phyloP scores from a whole-genome alignment of 352 stramenopile genomes.

The Globisporangium emineosum region DNA sequence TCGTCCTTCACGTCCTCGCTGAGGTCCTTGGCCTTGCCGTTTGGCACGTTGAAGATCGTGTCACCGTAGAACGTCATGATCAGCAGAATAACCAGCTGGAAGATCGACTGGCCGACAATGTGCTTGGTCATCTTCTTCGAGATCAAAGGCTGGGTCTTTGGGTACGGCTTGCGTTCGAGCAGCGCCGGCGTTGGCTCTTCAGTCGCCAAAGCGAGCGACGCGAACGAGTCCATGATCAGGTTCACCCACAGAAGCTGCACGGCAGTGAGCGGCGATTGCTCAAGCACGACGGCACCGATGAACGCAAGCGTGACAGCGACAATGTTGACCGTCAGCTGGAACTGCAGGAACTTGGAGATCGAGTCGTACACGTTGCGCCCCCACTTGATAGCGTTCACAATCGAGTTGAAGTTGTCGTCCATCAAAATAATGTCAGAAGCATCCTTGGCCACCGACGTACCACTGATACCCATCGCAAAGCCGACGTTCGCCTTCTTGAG shows the following conservation, averaged over 20 bases:
- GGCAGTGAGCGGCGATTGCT: conserved; percentile 83
- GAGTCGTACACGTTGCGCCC: conserved; percentile 96
- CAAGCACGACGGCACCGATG: conserved; percentile 63
- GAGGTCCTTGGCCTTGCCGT: conserved; percentile 35
- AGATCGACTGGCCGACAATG: conserved; percentile 91
- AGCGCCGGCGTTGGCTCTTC: conserved; percentile 87
- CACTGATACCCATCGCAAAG: conserved; percentile 93
- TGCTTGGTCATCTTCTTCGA: conserved; percentile 93
- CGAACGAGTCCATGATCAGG: conserved; percentile 97
- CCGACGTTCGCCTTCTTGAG: conserved; percentile 95
- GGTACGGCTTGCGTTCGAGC: conserved; percentile 90
- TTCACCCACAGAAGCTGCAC: conserved; percentile 98
- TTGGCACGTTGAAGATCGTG: conserved; percentile 46
- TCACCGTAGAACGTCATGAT: conserved; percentile 76
- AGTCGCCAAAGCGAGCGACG: conserved; percentile 92
- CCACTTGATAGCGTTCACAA: conserved; percentile 95
- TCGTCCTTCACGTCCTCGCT: conserved; percentile 28
- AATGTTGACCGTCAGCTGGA: conserved; percentile 95
- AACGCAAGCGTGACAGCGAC: conserved; percentile 90
- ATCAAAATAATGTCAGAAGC: conserved; percentile 95
- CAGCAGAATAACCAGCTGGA: conserved; percentile 87
- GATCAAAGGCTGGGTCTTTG: conserved; percentile 87
- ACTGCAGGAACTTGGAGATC: conserved; percentile 97
- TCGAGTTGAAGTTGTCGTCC: conserved; percentile 95
- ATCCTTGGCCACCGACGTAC: conserved; percentile 93